phyloP scores from a whole-genome alignment of 495 filamentous ascomycete species.

The Chaetomium tenue region DNA sequence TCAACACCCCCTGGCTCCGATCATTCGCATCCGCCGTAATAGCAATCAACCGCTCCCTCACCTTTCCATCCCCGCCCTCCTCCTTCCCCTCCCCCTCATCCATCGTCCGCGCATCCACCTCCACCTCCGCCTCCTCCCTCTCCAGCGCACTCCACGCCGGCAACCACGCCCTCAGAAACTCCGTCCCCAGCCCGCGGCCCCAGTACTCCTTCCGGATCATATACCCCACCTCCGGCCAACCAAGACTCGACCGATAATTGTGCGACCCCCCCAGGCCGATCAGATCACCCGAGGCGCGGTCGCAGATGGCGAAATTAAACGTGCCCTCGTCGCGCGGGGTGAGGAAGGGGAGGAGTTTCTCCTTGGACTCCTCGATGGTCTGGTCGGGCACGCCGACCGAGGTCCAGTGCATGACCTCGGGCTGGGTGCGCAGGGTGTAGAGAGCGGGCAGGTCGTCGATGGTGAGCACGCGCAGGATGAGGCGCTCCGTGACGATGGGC shows the following conservation, averaged over 20 bases:
- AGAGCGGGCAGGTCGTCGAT: constrained; percentile 42
- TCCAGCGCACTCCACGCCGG: constrained; percentile 41
- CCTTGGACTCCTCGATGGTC: constrained; percentile 36
- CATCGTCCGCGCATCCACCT: constrained; percentile 28
- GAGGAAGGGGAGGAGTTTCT: constrained; percentile 35
- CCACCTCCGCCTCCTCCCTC: constrained; percentile 36
- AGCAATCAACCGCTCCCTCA: constrained; percentile 34
- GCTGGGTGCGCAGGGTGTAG: constrained; percentile 45
- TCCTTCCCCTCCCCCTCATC: constrained; percentile 28
- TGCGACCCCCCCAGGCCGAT: constrained; percentile 45
- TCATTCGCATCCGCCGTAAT: constrained; percentile 37
- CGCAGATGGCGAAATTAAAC: constrained; percentile 46
- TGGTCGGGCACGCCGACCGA: constrained; percentile 37
- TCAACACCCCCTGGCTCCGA: constrained; percentile 40
- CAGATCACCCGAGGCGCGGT: constrained; percentile 36
- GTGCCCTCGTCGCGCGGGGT: constrained; percentile 31
- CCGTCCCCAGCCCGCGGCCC: constrained; percentile 48
- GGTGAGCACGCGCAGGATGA: constrained; percentile 43
- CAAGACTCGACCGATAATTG: constrained; percentile 22
- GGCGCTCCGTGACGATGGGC: constrained; percentile 43
- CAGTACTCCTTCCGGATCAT: constrained; percentile 46
- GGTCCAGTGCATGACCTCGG: constrained; percentile 53
- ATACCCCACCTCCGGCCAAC: constrained; percentile 53
- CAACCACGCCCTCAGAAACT: constrained; percentile 46
- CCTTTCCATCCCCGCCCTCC: constrained; percentile 19